phyloP scores from a whole-genome alignment of 192 early-diverging fungal genomes.

The Coemansia sp. region DNA sequence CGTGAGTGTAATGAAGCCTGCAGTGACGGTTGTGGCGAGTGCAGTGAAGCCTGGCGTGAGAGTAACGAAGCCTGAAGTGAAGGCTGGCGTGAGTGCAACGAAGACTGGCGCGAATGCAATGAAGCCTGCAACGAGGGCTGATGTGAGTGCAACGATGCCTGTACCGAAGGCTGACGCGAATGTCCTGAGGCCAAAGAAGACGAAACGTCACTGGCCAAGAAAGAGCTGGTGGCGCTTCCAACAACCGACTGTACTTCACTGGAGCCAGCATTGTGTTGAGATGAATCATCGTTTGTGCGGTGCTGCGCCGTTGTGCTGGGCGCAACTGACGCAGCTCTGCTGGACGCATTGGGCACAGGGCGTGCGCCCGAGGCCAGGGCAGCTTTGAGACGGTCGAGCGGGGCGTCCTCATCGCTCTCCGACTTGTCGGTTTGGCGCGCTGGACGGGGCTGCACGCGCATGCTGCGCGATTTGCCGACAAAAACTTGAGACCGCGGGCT shows the following conservation, averaged over 20 bases:
- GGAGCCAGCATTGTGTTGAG: neutral
- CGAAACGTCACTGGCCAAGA: neutral
- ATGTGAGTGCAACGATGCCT: neutral
- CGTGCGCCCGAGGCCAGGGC: constrained; percentile 29
- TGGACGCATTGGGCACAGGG: neutral
- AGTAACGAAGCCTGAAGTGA: neutral
- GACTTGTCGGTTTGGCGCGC: neutral
- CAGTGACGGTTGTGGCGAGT: neutral
- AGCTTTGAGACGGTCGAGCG: constrained; percentile 37
- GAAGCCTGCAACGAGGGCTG: neutral
- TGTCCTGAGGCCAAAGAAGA: neutral
- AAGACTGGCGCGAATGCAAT: neutral
- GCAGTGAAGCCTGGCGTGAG: neutral
- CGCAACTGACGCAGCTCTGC: neutral
- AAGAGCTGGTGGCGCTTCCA: neutral
- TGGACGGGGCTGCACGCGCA: constrained; percentile 5
- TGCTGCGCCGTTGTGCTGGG: constrained; percentile 4
- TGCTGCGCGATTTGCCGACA: constrained; percentile 23
- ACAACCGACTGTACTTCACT: neutral
- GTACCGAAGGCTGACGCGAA: neutral
- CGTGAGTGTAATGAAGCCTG: neutral
- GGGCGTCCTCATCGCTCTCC: constrained; percentile 37
- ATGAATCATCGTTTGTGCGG: neutral
- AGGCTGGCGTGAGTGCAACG: neutral
- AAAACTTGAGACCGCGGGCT: constrained; percentile 19